phyloP scores from a whole-genome alignment of 805 yeast genomes.

The Yarrowia bubula region DNA sequence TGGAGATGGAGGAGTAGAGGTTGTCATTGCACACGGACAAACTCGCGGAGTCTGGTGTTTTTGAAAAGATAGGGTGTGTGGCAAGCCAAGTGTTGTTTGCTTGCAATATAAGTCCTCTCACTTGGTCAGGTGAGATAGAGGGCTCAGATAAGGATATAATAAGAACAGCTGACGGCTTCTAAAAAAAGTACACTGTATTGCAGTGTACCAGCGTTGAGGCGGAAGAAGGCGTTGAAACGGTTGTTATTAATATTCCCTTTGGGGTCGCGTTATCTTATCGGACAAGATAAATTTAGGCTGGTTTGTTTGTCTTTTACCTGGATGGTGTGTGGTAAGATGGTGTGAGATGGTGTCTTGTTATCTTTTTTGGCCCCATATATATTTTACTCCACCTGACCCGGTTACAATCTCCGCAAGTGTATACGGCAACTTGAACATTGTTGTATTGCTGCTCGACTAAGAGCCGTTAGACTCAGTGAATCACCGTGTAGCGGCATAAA shows the following conservation, averaged over 20 bases:
- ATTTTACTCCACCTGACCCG: constrained; percentile 11
- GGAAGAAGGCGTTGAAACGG: not conserved
- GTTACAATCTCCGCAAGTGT: constrained; percentile 2
- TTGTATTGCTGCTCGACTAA: not conserved
- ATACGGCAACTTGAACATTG: constrained; percentile 8
- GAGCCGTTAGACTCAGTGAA: constrained; percentile 25
- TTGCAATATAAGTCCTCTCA: not conserved
- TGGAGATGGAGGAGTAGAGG: constrained; percentile 19
- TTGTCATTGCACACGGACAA: constrained; percentile 19
- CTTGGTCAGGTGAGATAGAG: constrained; percentile 4
- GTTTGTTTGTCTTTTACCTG: not conserved
- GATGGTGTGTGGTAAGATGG: not conserved
- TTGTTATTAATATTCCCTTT: constrained; percentile 10
- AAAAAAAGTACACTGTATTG: not conserved
- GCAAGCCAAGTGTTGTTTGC: not conserved
- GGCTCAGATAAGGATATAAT: not conserved
- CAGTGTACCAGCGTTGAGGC: constrained; percentile 8
- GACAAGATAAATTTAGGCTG: not conserved
- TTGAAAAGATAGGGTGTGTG: not conserved
- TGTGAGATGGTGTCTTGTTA: not conserved
- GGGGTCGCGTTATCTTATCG: constrained; percentile 16
- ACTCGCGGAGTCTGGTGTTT: not conserved
- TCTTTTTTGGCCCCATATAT: not conserved
- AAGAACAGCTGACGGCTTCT: not conserved
- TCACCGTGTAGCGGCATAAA: constrained; percentile 6